A percentile compares a stretch with the other conserved stretches of the same genome.
Evolutionary conservation across 2,329 filamentous ascomycete species (phyloP).

Genomic region (Hymenoscyphus scutula): DNA sequence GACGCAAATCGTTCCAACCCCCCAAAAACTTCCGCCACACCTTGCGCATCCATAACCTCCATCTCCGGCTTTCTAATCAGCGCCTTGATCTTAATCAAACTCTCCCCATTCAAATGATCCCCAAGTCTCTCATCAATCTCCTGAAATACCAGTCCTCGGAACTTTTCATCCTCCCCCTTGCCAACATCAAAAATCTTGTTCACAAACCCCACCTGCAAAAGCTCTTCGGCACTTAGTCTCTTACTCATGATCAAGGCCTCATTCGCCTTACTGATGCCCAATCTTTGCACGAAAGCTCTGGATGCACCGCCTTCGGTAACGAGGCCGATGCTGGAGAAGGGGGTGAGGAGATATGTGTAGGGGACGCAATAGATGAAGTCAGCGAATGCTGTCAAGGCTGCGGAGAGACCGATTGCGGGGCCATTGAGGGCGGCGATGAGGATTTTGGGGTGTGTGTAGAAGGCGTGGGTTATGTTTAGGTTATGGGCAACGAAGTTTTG

Average conservation of each 20-base stretch:
- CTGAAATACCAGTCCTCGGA: conserved; percentile 66
- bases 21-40: conserved; percentile 79
- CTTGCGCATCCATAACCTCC: conserved; percentile 72
- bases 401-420: conserved; percentile 83
- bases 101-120: conserved; percentile 74
- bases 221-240: conserved; percentile 68
- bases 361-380: conserved; percentile 92
- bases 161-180: conserved; percentile 64
- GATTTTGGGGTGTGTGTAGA: conserved; percentile 92
- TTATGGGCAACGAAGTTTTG: conserved; percentile 78
- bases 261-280: conserved; percentile 80
- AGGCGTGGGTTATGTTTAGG: conserved; percentile 83
- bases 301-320: conserved; percentile 86
- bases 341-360: conserved; percentile 80
- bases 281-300: conserved; percentile 71
- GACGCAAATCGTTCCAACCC: conserved; percentile 72
- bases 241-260: conserved; percentile 92
- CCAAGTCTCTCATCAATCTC: conserved; percentile 84
- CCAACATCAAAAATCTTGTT: conserved; percentile 71
- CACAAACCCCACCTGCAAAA: conserved; percentile 76
- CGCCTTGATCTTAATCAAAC: conserved; percentile 79
- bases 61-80: conserved; percentile 73
- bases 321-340: conserved; percentile 85
- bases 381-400: conserved; percentile 76
- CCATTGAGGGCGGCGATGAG: conserved; percentile 90